Evolutionary conservation across 2,329 filamentous ascomycete genomes (phyloP), one percentile per base, ranked within the genome.

Genomic region (Ophiostoma angusticollis): DNA sequence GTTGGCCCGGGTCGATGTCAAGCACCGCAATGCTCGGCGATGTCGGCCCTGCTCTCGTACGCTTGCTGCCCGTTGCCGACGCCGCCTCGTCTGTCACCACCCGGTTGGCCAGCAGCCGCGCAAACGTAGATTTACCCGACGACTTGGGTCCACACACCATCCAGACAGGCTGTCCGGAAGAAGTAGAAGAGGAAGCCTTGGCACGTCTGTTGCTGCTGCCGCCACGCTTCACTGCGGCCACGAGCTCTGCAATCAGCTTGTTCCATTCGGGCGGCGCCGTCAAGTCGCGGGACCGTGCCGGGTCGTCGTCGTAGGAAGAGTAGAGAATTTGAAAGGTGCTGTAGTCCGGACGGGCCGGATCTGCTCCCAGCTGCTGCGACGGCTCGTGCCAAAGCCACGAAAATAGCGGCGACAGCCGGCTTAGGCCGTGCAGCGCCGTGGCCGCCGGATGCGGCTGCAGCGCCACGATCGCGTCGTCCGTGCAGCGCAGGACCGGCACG

Each of bases 1-100:
- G 80, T 50, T 86, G 82, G 0, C 78, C 79, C 1, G 81, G 80
- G 52, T 91, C 83, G 9, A 89, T 64, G 49, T 91, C 84, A 6
- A 91, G 65, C n/a, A 80, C 62, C 39, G 65, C 68, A 19, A 80
- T 62, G 35, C 57, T 44, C 2, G 50, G 42, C 47, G 53, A 49
- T n/a, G 47, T 40, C 16, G 51, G 27, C 48, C 48, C 49, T 50
- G 48, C 49, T 44, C 40, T 44, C 8, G 37, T 13, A 30, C 11
- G 23, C 5, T 35, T 25, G 9, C 23, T 13, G 5, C 9, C 18
- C 7, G 8, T 13, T 43, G 39, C n/a, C n/a, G n/a, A n/a, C n/a
- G n/a, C 45, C 3, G 33, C 45, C 41, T 52, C 50, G 32, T 61
- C 56, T 4, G 74, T 80, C n/a, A 84, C 56, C 8, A 84, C 59